phyloP scores from a whole-genome alignment of 176 grass and related monocot genomes.

The Paspalum vaginatum region DNA sequence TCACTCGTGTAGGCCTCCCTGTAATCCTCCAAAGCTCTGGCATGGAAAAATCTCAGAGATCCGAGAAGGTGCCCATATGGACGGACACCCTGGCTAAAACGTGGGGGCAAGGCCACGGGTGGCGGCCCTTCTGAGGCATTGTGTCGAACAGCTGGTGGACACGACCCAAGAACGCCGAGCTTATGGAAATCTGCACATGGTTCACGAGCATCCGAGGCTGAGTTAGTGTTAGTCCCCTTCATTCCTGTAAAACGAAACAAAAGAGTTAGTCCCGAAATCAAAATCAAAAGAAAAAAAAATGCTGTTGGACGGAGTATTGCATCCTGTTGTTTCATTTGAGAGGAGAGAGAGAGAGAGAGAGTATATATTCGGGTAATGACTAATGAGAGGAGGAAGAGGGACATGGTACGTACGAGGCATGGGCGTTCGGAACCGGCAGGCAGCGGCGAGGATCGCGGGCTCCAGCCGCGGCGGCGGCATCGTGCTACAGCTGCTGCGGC shows the following conservation, averaged over 20 bases:
- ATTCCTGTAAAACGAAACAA: no score
- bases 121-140: slow-evolving; percentile 8
- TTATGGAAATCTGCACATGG: slow-evolving; percentile 5
- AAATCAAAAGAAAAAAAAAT: not conserved
- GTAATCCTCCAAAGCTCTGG: not conserved
- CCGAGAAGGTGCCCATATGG: not conserved
- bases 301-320: no score
- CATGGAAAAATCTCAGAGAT: slow-evolving; percentile 17
- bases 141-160: slow-evolving; percentile 12
- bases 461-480: slow-evolving; percentile 33
- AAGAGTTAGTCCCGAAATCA: no score
- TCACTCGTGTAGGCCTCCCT: not conserved
- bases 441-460: slow-evolving; percentile 22
- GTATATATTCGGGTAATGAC: not conserved
- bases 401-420: not conserved
- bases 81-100: not conserved
- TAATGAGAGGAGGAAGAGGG: not conserved
- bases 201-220: not conserved
- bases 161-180: not conserved
- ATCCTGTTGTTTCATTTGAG: not conserved
- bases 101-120: not conserved
- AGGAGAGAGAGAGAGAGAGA: not conserved
- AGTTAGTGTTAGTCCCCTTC: slow-evolving; percentile 2
- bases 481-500: not conserved
- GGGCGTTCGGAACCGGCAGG: not conserved